Evolutionary conservation across 1,284 basidiomycete genomes (phyloP).

Genomic region (Exobasidium cylindrosporum): DNA sequence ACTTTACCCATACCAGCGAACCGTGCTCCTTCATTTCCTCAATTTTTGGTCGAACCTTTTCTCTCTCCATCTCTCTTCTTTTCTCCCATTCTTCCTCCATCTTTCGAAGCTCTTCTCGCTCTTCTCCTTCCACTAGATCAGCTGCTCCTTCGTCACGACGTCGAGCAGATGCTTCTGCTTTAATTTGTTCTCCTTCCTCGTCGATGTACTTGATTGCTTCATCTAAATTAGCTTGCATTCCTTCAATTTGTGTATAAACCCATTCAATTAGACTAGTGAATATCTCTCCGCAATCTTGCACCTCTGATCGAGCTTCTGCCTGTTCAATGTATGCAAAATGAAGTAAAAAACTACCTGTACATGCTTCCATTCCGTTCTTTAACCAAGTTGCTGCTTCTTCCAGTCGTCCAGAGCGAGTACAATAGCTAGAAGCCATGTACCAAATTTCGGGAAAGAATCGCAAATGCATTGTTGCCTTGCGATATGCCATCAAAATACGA

Average conservation of each 20-base stretch:
- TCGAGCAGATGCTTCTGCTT: slow-evolving; percentile 31
- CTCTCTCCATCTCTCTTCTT: slow-evolving; percentile 50
- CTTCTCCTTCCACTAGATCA: slow-evolving; percentile 56
- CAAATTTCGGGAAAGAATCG: slow-evolving; percentile 93
- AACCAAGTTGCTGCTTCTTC: slow-evolving; percentile 81
- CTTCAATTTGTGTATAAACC: slow-evolving; percentile 71
- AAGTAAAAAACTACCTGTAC: slow-evolving; percentile 80
- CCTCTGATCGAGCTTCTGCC: slow-evolving; percentile 65
- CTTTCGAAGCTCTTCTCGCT: slow-evolving; percentile 65
- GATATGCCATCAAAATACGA: slow-evolving; percentile 77
- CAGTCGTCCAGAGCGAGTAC: slow-evolving; percentile 67
- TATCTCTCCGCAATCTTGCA: slow-evolving; percentile 52
- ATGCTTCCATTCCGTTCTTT: slow-evolving; percentile 81
- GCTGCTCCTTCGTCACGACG: slow-evolving; percentile 54
- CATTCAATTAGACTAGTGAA: slow-evolving; percentile 68
- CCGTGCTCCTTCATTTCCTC: slow-evolving; percentile 59
- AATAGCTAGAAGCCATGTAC: slow-evolving; percentile 88
- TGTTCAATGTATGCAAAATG: slow-evolving; percentile 85
- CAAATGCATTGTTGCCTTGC: slow-evolving; percentile 83
- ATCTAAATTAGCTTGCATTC: slow-evolving; percentile 63
- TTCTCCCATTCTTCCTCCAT: slow-evolving; percentile 55
- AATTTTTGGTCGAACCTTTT: slow-evolving; percentile 57
- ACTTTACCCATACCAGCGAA: slow-evolving; percentile 69
- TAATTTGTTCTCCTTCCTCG: slow-evolving; percentile 38
- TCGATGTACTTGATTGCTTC: slow-evolving; percentile 58